Base-by-base conservation (phyloP, 345 rosid genomes). In the Schrenkiella parvula region DNA sequence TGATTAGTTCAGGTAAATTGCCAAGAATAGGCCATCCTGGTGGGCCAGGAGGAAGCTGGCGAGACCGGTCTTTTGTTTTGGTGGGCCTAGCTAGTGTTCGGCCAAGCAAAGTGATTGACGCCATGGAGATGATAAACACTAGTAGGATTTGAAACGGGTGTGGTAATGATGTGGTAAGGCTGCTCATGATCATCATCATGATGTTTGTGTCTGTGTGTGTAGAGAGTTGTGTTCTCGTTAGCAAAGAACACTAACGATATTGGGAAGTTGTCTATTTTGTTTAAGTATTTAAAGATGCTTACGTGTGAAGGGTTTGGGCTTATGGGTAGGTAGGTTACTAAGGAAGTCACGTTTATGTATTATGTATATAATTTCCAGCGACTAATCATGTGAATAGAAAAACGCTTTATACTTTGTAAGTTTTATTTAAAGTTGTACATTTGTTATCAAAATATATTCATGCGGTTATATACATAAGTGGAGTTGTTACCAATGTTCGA, bases 21-120 rank as follows among this genome's bases (percentile, higher is more conserved):
- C 87, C 87, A 25, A 81, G 35, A 10, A 83, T 54, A 5, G 84
- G 84, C 84, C 82, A 81, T 3, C 80, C 78, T n/a, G 32, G 28
- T 18, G 84, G 80, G 3, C 80, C 64, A 1, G 80, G 80, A 47
- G 80, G 80, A 44, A 77, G 83, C 70, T 43, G 70, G 6, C 47
- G 68, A 67, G 62, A 66, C 31, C 54, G 78, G 54, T 50, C 62
- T 58, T 74, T 50, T 28, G 41, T 35, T 56, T 65, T 64, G 6
- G 32, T 26, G 14, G 71, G 66, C 22, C 3, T 55, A 35, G 77
- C 25, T 43, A 73, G 56, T 29, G 56, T 65, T 46, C 66, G 66
- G 22, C 66, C 8, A 0, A 73, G 32, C 41, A 56, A 8, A 55
- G 35, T 56, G 66, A 65, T 73, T 19, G 77, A 44, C 19, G 77